phyloP scores from a whole-genome alignment of 2,329 filamentous ascomycete species.

The Epichloe brachyelytri region DNA sequence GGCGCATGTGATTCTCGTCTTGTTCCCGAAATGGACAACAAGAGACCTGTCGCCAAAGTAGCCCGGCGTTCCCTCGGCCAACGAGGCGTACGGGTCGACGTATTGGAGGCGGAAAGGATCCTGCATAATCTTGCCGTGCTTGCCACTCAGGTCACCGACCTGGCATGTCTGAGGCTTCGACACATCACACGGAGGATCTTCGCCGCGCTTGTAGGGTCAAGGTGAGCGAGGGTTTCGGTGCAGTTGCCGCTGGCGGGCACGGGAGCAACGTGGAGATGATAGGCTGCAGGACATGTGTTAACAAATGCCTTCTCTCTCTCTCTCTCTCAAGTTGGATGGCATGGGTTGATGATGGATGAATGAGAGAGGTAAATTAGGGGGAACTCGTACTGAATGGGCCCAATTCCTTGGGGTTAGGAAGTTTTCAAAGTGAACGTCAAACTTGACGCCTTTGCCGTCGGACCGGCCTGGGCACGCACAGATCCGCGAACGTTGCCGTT shows the following conservation, averaged over 20 bases:
- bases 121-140: constrained; percentile 48
- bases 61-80: constrained; percentile 32
- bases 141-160: constrained; percentile 65
- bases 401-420: constrained; percentile 40
- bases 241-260: constrained; percentile 60
- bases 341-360: no score
- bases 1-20: constrained; percentile 51
- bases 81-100: constrained; percentile 45
- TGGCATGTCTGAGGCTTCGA: constrained; percentile 51
- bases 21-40: constrained; percentile 51
- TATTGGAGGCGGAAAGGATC: constrained; percentile 38
- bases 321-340: no score
- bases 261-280: constrained; percentile 57
- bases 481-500: constrained; percentile 32
- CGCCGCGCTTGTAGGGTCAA: constrained; percentile 55
- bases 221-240: constrained; percentile 51
- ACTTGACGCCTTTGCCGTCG: constrained; percentile 41
- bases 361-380: background rate
- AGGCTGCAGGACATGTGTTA: constrained; percentile 31
- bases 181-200: constrained; percentile 47
- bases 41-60: constrained; percentile 55
- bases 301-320: background rate
- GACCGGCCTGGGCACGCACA: constrained; percentile 32
- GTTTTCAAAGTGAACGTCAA: constrained; percentile 43
- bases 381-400: constrained; percentile 45